Evolutionary conservation across 306 rosid genomes (phyloP).

Genomic region (Benincasa hispida): DNA sequence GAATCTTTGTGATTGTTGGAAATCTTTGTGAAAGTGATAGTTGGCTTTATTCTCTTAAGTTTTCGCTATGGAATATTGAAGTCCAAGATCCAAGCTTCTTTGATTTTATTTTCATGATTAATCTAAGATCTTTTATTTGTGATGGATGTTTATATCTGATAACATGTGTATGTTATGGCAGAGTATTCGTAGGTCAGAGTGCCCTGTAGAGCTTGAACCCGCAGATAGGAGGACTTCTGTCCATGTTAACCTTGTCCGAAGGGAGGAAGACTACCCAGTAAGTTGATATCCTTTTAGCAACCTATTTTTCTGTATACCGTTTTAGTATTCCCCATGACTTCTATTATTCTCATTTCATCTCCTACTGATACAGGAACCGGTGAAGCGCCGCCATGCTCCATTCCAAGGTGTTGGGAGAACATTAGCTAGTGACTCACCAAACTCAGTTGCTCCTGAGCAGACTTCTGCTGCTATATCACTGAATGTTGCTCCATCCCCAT

Average conservation of each 20-base stretch:
- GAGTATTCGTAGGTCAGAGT: constrained; percentile 84
- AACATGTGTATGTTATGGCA: constrained; percentile 18
- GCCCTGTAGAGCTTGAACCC: constrained; percentile 81
- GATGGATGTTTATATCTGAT: background rate
- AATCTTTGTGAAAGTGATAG: background rate
- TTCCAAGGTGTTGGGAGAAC: constrained; percentile 92
- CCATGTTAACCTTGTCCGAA: constrained; percentile 46
- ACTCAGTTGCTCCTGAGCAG: constrained; percentile 25
- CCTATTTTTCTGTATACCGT: background rate
- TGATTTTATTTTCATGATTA: background rate
- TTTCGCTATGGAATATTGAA: background rate
- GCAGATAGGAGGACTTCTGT: constrained; percentile 47
- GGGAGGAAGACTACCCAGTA: constrained; percentile 76
- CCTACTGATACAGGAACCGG: constrained; percentile 45
- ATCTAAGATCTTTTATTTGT: background rate
- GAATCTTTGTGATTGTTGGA: background rate
- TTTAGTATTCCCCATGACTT: background rate
- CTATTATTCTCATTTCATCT: background rate
- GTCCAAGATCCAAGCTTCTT: background rate
- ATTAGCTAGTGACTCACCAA: constrained; percentile 39
- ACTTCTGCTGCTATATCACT: constrained; percentile 15
- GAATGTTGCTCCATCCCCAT: constrained; percentile 40
- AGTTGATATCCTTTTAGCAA: constrained; percentile 1
- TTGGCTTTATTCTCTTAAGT: background rate
- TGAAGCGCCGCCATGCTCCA: constrained; percentile 29